phyloP scores from a whole-genome alignment of 257 asterid species.

The Petrea volubilis region DNA sequence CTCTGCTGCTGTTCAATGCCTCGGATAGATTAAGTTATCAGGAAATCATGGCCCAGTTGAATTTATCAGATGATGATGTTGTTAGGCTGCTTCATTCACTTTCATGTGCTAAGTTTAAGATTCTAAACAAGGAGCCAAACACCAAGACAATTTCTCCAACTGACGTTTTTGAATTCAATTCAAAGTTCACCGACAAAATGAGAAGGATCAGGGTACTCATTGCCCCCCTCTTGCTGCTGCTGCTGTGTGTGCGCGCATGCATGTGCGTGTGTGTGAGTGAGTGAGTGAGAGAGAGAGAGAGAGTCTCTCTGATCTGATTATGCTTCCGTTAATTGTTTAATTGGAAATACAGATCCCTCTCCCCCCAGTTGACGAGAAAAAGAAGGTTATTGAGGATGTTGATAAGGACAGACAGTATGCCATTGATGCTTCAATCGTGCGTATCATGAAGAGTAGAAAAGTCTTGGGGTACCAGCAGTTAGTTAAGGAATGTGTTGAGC shows the following conservation, averaged over 20 bases:
- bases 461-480: conserved; percentile 94
- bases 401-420: conserved; percentile 97
- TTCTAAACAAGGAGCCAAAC: conserved; percentile 87
- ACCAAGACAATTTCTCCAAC: conserved; percentile 78
- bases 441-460: conserved; percentile 97
- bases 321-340: conserved; percentile 1
- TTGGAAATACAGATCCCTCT: conserved; percentile 73
- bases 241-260: background rate
- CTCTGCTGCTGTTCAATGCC: conserved; percentile 79
- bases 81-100: conserved; percentile 94
- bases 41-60: conserved; percentile 86
- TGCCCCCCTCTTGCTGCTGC: background rate
- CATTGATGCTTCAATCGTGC: conserved; percentile 96
- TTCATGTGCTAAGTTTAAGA: conserved; percentile 95
- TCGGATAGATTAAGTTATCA: conserved; percentile 87
- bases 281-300: background rate
- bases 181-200: conserved; percentile 94
- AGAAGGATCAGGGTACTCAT: conserved; percentile 83
- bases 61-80: conserved; percentile 91
- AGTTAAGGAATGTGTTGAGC: conserved; percentile 96
- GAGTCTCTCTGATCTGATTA: too few relatives aligned
- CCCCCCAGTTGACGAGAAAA: conserved; percentile 98
- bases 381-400: conserved; percentile 96
- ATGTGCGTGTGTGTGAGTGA: background rate
- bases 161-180: conserved; percentile 86